A percentile compares a stretch with the other conserved stretches of the same genome.
Evolutionary conservation across 345 rosid genomes (phyloP).

Genomic region (Gossypium rotundifolium): DNA sequence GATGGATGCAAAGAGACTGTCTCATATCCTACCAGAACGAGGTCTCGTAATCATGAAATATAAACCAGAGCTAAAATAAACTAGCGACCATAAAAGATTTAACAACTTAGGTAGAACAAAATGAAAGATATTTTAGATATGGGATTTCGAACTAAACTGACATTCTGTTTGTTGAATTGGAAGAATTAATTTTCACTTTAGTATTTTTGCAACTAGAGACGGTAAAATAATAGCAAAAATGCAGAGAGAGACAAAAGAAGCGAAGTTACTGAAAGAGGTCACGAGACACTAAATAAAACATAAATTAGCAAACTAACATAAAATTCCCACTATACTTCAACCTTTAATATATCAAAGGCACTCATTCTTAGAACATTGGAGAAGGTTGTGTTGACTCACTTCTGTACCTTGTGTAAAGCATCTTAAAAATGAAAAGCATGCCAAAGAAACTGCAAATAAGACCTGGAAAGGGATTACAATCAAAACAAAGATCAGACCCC

Average conservation of each 20-base stretch:
- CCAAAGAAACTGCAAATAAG: constrained; percentile 92
- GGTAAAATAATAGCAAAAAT: not conserved
- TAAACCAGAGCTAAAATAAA: not conserved
- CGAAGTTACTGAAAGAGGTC: not conserved
- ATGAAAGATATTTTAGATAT: not conserved
- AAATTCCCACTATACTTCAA: not conserved
- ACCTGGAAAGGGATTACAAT: constrained; percentile 41
- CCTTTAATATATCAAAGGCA: not conserved
- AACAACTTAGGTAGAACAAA: not conserved
- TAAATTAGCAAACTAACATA: not conserved
- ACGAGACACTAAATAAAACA: not conserved
- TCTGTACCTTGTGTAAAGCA: constrained; percentile 85
- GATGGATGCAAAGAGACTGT: not conserved
- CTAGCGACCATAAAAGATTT: not conserved
- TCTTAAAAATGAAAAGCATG: constrained; percentile 65
- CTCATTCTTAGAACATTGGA: constrained; percentile 12
- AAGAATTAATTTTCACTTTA: no score
- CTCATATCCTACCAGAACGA: not conserved
- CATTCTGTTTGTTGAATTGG: no score
- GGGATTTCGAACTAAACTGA: not conserved
- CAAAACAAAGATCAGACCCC: constrained; percentile 18
- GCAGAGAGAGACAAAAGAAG: not conserved
- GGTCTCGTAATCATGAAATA: no score
- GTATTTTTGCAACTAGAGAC: no score
- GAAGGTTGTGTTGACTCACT: constrained; percentile 66